Conservation (phyloP, 306 rosid species). For the Canavalia ensiformis region DNA sequence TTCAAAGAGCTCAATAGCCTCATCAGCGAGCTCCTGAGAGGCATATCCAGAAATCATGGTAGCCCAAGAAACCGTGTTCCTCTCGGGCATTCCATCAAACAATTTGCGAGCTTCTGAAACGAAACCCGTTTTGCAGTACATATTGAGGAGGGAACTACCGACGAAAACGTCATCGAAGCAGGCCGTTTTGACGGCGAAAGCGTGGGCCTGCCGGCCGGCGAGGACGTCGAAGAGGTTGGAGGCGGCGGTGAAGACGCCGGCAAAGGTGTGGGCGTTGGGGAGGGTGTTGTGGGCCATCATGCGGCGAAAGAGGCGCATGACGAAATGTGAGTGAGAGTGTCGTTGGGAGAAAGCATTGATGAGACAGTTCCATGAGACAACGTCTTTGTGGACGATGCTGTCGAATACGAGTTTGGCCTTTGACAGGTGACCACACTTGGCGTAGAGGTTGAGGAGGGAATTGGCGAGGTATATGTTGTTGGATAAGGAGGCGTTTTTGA, state of each 20-base stretch:
- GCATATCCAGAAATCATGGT: slow-evolving; percentile 87
- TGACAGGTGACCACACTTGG: slow-evolving; percentile 59
- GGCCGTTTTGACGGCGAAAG: slow-evolving; percentile 62
- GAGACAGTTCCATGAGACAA: slow-evolving; percentile 82
- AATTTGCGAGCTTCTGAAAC: slow-evolving; percentile 69
- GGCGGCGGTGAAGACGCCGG: slow-evolving; percentile 72
- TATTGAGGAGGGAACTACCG: slow-evolving; percentile 72
- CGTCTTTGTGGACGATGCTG: slow-evolving; percentile 56
- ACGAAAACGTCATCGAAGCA: slow-evolving; percentile 73
- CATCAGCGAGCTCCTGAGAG: slow-evolving; percentile 48
- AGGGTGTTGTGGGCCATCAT: slow-evolving; percentile 61
- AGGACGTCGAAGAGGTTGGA: slow-evolving; percentile 47
- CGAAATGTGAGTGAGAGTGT: slow-evolving; percentile 42
- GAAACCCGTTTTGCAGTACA: slow-evolving; percentile 71
- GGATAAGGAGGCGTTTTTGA: slow-evolving; percentile 52
- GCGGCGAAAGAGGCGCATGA: slow-evolving; percentile 64
- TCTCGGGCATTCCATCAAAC: slow-evolving; percentile 75
- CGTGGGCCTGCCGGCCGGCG: slow-evolving; percentile 63
- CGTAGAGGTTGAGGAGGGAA: slow-evolving; percentile 67
- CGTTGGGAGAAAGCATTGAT: slow-evolving; percentile 77
- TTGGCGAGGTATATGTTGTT: slow-evolving; percentile 57
- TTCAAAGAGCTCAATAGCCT: slow-evolving; percentile 65
- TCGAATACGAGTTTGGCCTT: slow-evolving; percentile 66
- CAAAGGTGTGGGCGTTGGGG: slow-evolving; percentile 76
- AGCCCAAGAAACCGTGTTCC: slow-evolving; percentile 83